Evolutionary conservation across 2,329 filamentous ascomycete species (phyloP).

Genomic region (Microdochium nivale): DNA sequence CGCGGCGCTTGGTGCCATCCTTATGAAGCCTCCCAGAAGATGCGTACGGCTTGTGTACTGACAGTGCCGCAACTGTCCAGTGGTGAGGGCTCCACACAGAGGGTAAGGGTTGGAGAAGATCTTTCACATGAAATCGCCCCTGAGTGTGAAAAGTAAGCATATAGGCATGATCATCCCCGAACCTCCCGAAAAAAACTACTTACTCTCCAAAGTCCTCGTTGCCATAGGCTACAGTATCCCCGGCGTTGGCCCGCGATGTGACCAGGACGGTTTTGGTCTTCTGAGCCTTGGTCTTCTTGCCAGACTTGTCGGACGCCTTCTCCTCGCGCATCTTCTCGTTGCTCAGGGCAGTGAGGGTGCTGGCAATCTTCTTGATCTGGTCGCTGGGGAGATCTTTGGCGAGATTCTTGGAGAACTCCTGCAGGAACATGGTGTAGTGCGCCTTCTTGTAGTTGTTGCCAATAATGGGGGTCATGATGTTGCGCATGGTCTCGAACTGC

Average conservation of each 20-base stretch:
- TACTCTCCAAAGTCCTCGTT: slow-evolving; percentile 77
- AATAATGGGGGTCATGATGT: slow-evolving; percentile 72
- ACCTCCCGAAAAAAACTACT: slow-evolving; percentile 29
- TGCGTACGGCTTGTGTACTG: no score
- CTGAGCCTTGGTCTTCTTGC: slow-evolving; percentile 93
- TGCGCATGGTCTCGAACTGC: slow-evolving; percentile 74
- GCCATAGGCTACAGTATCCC: slow-evolving; percentile 73
- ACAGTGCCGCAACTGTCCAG: no score
- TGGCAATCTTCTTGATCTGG: slow-evolving; percentile 94
- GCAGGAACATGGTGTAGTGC: slow-evolving; percentile 82
- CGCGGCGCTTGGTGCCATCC: not conserved
- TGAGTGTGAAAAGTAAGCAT: slow-evolving; percentile 18
- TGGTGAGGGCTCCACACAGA: not conserved
- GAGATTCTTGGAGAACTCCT: slow-evolving; percentile 83
- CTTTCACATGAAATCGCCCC: slow-evolving; percentile 66
- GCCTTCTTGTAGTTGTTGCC: slow-evolving; percentile 72
- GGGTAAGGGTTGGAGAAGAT: not conserved
- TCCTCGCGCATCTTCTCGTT: slow-evolving; percentile 99
- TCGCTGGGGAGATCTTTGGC: slow-evolving; percentile 81
- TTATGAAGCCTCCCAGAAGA: not conserved
- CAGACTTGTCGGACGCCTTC: slow-evolving; percentile 86
- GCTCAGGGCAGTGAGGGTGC: slow-evolving; percentile 74
- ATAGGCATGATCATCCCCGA: slow-evolving; percentile 1
- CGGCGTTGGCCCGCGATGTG: slow-evolving; percentile 48
- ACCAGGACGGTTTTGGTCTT: slow-evolving; percentile 89